These are phyloP conservation scores for Aureobasidium sp. DNA, from an alignment of 2,329 filamentous ascomycete species.

Conservation along the genomic window DNA sequence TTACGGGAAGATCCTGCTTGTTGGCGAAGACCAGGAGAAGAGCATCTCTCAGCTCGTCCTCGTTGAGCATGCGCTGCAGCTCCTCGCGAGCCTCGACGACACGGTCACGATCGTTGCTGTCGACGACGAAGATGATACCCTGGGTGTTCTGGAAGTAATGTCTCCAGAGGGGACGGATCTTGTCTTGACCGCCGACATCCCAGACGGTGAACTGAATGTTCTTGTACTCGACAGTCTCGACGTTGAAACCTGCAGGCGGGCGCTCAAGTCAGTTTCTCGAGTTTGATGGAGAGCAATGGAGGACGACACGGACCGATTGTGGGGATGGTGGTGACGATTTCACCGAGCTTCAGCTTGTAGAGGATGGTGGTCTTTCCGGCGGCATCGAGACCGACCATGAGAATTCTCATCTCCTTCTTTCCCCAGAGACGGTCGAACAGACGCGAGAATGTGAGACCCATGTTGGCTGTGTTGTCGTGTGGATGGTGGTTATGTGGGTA, in stretches of 20 bases:
- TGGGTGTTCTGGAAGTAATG: slow-evolving; percentile 97
- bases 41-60: slow-evolving; percentile 95
- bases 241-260: slow-evolving; percentile 67
- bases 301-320: slow-evolving; percentile 60
- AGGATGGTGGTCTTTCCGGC: slow-evolving; percentile 98
- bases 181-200: slow-evolving; percentile 98
- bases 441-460: slow-evolving; percentile 92
- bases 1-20: slow-evolving; percentile 89
- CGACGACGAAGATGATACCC: slow-evolving; percentile 97
- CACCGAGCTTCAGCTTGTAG: slow-evolving; percentile 97
- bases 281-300: not conserved
- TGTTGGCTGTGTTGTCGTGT: slow-evolving; percentile 51
- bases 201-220: slow-evolving; percentile 99
- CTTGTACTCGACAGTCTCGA: slow-evolving; percentile 98
- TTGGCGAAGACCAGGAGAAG: slow-evolving; percentile 94
- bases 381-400: slow-evolving; percentile 96
- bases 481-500: slow-evolving; percentile 5
- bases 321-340: slow-evolving; percentile 96
- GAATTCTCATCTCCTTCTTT: slow-evolving; percentile 96
- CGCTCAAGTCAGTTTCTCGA: slow-evolving; percentile 5
- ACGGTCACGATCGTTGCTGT: slow-evolving; percentile 84
- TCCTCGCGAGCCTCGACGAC: slow-evolving; percentile 92
- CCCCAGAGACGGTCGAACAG: slow-evolving; percentile 98
- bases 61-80: slow-evolving; percentile 94
- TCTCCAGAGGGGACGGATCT: slow-evolving; percentile 94